These are phyloP conservation scores for Senna siamea DNA, from an alignment of 306 rosid species.

Conservation along the genomic window DNA sequence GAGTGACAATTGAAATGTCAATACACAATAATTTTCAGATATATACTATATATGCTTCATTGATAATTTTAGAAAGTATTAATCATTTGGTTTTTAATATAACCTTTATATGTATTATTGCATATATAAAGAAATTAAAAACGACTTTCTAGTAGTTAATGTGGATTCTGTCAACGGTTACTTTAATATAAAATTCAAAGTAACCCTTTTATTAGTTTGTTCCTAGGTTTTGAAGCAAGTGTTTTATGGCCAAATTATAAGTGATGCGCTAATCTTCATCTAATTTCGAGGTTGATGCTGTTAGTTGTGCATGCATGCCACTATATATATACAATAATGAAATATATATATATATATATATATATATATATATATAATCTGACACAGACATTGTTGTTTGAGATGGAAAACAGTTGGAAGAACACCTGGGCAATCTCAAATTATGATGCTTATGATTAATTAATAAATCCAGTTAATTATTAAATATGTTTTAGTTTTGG, in stretches of 20 bases:
- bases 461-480: no score
- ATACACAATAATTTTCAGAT: constrained; percentile 15
- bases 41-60: not conserved
- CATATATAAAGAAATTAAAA: not conserved
- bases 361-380: not conserved
- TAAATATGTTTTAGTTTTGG: no score
- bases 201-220: constrained; percentile 4
- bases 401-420: no score
- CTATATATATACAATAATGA: not conserved
- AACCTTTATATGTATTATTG: not conserved
- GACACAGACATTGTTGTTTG: no score
- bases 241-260: not conserved
- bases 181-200: constrained; percentile 14
- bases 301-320: not conserved
- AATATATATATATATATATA: not conserved
- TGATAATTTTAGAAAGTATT: not conserved
- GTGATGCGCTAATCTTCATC: not conserved
- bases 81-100: not conserved
- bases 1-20: constrained; percentile 39
- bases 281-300: not conserved
- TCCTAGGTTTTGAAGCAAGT: constrained; percentile 12
- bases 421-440: not conserved
- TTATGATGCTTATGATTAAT: no score
- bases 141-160: not conserved
- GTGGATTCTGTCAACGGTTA: constrained; percentile 48